A percentile compares a stretch with the other conserved stretches of the same genome.
phyloP scores from a whole-genome alignment of 108 stramenopile genomes.

The Asterionellopsis glacialis region DNA sequence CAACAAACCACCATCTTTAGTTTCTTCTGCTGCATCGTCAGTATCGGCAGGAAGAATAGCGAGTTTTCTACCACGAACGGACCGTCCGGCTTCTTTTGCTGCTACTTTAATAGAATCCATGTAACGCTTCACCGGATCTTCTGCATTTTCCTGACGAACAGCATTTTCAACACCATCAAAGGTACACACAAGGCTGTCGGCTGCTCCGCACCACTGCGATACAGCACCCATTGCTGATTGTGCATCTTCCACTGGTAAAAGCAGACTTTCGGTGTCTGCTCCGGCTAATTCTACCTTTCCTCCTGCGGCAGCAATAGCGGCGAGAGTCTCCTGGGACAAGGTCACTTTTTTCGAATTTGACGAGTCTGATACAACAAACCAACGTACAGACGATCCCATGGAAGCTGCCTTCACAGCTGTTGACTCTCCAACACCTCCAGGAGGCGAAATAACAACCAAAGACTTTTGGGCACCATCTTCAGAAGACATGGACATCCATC shows the following conservation, averaged over 20 bases:
- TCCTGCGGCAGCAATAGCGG: slow-evolving; percentile 27
- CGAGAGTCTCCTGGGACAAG: slow-evolving; percentile 22
- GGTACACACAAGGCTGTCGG: slow-evolving; percentile 48
- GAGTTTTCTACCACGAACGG: slow-evolving; percentile 31
- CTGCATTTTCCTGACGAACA: slow-evolving; percentile 10
- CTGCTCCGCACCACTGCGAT: slow-evolving; percentile 46
- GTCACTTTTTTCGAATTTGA: slow-evolving; percentile 5
- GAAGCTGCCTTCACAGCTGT: slow-evolving; percentile 61
- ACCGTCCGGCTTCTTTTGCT: slow-evolving; percentile 34
- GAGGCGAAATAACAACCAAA: slow-evolving; percentile 68
- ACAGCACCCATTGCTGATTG: slow-evolving; percentile 33
- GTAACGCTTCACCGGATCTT: slow-evolving; percentile 12
- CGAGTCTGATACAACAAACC: slow-evolving; percentile 57
- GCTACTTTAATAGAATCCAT: slow-evolving; percentile 59
- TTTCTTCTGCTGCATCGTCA: slow-evolving; percentile 24
- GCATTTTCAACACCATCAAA: slow-evolving; percentile 43
- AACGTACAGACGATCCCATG: slow-evolving; percentile 52
- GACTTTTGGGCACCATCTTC: neutral
- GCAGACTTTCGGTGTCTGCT: slow-evolving; percentile 39
- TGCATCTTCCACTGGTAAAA: slow-evolving; percentile 18
- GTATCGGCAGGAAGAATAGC: slow-evolving; percentile 42
- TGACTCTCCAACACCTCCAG: slow-evolving; percentile 78
- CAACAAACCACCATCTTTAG: slow-evolving; percentile 21
- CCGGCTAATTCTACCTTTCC: slow-evolving; percentile 67
- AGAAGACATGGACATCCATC: too few species aligned